Base-by-base conservation (phyloP, 139 green algal genomes). In the Chlamydomonas urium region DNA sequence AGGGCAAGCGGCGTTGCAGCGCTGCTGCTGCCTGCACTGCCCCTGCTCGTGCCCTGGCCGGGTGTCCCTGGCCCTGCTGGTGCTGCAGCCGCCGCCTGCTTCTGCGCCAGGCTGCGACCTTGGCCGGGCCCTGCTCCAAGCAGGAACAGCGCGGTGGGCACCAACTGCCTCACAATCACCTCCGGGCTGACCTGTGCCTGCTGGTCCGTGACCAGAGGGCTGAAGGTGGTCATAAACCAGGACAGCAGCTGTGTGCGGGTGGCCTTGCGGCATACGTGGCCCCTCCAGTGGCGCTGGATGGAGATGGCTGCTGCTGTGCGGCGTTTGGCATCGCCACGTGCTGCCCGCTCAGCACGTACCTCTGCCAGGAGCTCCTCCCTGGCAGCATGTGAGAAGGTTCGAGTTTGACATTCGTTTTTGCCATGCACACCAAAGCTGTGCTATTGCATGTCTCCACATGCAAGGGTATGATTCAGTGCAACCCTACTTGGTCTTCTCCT, bases 251-350 rank as follows among this genome's bases (percentile, higher is more conserved):
- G n/a, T 21, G 59, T 42, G 1, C 57, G 38, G 28, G 71, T 36
- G 28, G 14, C 26, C 24, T 37, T 35, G 4, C 73, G 58, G 6
- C 66, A 34, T 19, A 14, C 57, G 19, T 79, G 35, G n/a, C 69
- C 74, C n/a, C 69, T 50, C 81, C 84, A 85, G 23, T 65, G 63
- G 0, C 61, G 36, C 58, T 89, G 84, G 1, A 89, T 80, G 2
- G 24, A 32, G 0, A 66, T 26, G 5, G 75, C 84, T 33, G 81
- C 72, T 28, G 63, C 73, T 17, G 42, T 21, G 1, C 53, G 37
- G 17, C 37, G 38, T 3, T 74, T 60, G 17, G 42, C 60, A 8
- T 73, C 69, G 29, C 42, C 73, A 14, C 84, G 71, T 2, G 57
- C 77, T 38, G 61, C 76, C 24, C 84, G n/a, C n/a, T n/a, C n/a